Evolutionary conservation across 306 rosid species (phyloP).

Genomic region (Cucurbita moschata): DNA sequence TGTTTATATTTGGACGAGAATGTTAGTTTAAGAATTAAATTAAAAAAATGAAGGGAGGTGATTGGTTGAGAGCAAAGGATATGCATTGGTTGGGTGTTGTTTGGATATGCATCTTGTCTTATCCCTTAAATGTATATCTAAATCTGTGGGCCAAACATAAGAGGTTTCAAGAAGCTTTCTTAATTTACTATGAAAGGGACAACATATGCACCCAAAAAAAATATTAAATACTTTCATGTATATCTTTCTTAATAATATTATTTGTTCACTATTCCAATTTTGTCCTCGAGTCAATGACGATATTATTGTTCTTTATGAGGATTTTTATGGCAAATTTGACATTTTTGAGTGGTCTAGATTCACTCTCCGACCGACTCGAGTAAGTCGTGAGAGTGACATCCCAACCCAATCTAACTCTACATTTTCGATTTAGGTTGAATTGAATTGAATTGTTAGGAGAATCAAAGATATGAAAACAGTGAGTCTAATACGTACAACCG

Average conservation of each 20-base stretch:
- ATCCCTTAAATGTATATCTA: not conserved
- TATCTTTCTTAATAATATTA: not conserved
- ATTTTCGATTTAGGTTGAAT: no score
- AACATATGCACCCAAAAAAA: not conserved
- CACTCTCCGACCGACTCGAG: no score
- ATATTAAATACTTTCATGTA: not conserved
- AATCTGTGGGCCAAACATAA: not conserved
- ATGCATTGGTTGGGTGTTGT: not conserved
- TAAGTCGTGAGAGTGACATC: no score
- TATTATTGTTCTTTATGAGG: no score
- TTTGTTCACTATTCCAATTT: not conserved
- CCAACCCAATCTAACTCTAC: no score
- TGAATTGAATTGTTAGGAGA: no score
- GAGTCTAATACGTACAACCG: no score
- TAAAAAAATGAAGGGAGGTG: not conserved
- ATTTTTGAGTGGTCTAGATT: no score
- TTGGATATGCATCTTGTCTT: not conserved
- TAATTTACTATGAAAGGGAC: not conserved
- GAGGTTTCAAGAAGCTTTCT: constrained; percentile 5
- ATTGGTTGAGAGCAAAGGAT: not conserved
- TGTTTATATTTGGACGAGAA: no score
- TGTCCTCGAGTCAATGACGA: not conserved
- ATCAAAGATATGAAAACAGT: no score
- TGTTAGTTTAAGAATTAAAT: no score
- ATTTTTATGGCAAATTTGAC: no score